A percentile compares a stretch with the other conserved stretches of the same genome.
Evolutionary conservation across 495 filamentous ascomycete species (phyloP).

Genomic region (Apiosordaria backusii): DNA sequence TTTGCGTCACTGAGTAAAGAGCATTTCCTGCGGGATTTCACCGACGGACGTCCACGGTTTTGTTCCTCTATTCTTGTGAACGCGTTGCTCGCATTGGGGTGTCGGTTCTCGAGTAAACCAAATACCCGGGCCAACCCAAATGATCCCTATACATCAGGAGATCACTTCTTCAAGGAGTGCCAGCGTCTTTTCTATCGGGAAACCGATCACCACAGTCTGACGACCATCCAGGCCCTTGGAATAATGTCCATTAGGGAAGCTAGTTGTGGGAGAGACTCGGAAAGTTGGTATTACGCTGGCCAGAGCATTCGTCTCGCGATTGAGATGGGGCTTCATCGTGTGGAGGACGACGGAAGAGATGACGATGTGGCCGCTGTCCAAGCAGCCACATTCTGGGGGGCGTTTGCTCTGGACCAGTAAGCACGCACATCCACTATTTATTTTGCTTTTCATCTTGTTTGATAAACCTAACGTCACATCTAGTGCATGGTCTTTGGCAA

Average conservation of each 20-base stretch:
- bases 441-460: background rate
- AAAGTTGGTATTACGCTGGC: slow-evolving; percentile 63
- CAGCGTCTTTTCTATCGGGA: slow-evolving; percentile 56
- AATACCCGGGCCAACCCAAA: slow-evolving; percentile 58
- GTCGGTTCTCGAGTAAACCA: slow-evolving; percentile 65
- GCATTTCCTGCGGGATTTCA: slow-evolving; percentile 66
- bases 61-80: slow-evolving; percentile 75
- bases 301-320: slow-evolving; percentile 62
- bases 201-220: slow-evolving; percentile 58
- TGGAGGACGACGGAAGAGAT: slow-evolving; percentile 40
- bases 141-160: slow-evolving; percentile 62
- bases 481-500: slow-evolving; percentile 62
- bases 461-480: slow-evolving; percentile 23
- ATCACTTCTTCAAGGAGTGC: slow-evolving; percentile 69
- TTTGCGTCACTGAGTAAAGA: slow-evolving; percentile 68
- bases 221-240: slow-evolving; percentile 73
- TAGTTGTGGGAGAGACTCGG: slow-evolving; percentile 61
- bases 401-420: slow-evolving; percentile 68
- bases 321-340: slow-evolving; percentile 61
- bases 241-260: slow-evolving; percentile 70
- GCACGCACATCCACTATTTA: slow-evolving; percentile 17
- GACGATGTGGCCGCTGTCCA: slow-evolving; percentile 59
- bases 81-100: slow-evolving; percentile 67
- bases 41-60: slow-evolving; percentile 51
- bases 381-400: slow-evolving; percentile 68